Evolutionary conservation across 371 early-diverging fungal genomes (phyloP), one percentile per base, ranked within the genome.

Genomic region (Basidiobolus heterosporus): DNA sequence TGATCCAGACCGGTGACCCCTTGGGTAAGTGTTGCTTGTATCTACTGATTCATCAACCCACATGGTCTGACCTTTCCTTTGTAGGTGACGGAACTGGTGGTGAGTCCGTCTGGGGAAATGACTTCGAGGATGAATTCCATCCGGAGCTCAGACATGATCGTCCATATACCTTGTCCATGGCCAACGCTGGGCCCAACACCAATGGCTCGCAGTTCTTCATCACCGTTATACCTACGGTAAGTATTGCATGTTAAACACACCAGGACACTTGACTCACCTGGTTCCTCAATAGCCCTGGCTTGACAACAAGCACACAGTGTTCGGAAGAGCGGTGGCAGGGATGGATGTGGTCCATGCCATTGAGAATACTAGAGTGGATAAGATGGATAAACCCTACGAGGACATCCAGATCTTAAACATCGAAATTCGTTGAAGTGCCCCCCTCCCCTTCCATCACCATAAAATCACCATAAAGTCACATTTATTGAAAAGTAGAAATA

Each of bases 121-220:
- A 88, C 47, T 99, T 98, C 67, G 88, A 88, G 52, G 98, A 98
- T 61, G 98, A 98, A 62, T 82, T 94, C 51, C 71, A 72, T 16
- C 61, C 69, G 20, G 78, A 78, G 20, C 64, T 88, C 42, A 72
- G 70, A 50, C 95, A 94, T 55, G 85, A 90, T 59, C 73, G 83
- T 7, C 84, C 91, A 0, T 94, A 89, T 38, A 82, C 89, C 0
- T 69, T 99, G 0, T 82, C 87, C 49, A 98, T 99, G 99, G 99
- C 99, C 6, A 98, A 98, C 62, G 79, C 84, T 0, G 99, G 99
- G 3, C 85, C 91, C 3, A 75, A 80, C 35, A 88, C 92, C 6
- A 94, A 91, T 59, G 91, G 81, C 2, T 80, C 81, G 41, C 99
- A 98, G 65, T 99, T 98, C 63, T 99, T 98, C 56, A 95, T 99